Percentiles rank a stretch among this genome's conserved stretches.
phyloP scores from a whole-genome alignment of 116 monocot genomes.

The Trichopus zeylanicus region DNA sequence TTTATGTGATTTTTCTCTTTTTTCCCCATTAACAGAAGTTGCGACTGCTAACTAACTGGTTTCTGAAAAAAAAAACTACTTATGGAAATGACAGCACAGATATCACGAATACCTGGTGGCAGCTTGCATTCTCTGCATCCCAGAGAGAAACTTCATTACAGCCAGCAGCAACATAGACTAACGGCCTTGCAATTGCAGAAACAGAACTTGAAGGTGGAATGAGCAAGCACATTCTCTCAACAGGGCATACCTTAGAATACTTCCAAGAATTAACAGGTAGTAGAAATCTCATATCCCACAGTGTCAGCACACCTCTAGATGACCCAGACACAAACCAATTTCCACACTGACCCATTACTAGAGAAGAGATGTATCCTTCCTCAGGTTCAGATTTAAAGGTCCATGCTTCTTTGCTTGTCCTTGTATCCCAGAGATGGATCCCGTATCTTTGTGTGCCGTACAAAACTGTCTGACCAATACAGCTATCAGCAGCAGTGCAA shows the following conservation, averaged over 20 bases:
- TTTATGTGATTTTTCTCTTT: no score
- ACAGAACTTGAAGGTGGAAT: slow-evolving; percentile 53
- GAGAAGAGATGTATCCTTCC: slow-evolving; percentile 75
- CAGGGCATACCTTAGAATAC: slow-evolving; percentile 68
- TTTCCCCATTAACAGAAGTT: background rate
- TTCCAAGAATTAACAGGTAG: slow-evolving; percentile 96
- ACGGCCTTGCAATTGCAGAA: slow-evolving; percentile 45
- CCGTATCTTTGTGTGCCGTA: slow-evolving; percentile 75
- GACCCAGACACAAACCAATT: slow-evolving; percentile 99
- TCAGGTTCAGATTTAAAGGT: slow-evolving; percentile 55
- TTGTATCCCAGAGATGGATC: slow-evolving; percentile 86
- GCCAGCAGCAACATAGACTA: slow-evolving; percentile 93
- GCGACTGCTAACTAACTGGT: background rate
- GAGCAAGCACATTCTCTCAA: slow-evolving; percentile 75
- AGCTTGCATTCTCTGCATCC: slow-evolving; percentile 98
- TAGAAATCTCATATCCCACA: slow-evolving; percentile 96
- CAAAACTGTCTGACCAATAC: slow-evolving; percentile 43
- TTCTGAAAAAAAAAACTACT: background rate
- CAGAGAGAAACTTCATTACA: slow-evolving; percentile 95
- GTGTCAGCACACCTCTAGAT: slow-evolving; percentile 81
- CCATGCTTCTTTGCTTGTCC: slow-evolving; percentile 55
- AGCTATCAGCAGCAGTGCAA: slow-evolving; percentile 50
- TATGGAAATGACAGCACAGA: background rate
- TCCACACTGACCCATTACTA: slow-evolving; percentile 83
- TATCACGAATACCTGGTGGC: slow-evolving; percentile 75